Percentiles rank a stretch among this genome's conserved stretches.
Conservation (phyloP, 2,329 filamentous ascomycete genomes). For the Ascochyta viciae-villosae region DNA sequence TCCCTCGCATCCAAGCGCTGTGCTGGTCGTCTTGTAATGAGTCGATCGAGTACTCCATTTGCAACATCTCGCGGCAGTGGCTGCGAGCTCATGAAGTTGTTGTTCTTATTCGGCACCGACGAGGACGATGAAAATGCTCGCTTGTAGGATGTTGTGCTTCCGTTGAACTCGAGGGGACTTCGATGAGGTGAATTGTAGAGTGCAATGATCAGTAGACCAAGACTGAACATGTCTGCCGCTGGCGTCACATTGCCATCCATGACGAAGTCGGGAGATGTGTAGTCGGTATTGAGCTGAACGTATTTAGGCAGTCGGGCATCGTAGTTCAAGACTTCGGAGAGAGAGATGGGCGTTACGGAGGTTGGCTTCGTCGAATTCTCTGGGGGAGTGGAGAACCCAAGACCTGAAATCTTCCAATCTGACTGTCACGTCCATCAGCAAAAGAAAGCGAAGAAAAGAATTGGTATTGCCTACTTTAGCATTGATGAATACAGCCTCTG, state of each 20-base stretch:
- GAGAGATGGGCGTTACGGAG: conserved; percentile 78
- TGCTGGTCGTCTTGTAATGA: conserved; percentile 87
- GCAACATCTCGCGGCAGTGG: conserved; percentile 81
- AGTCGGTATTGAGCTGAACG: conserved; percentile 92
- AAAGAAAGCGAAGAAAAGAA: conserved; percentile 9
- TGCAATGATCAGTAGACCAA: conserved; percentile 86
- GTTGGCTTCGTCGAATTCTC: conserved; percentile 77
- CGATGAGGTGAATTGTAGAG: conserved; percentile 93
- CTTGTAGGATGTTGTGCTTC: conserved; percentile 84
- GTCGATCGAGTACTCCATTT: conserved; percentile 76
- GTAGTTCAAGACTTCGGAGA: conserved; percentile 84
- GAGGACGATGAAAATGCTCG: conserved; percentile 80
- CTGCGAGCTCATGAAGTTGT: conserved; percentile 83
- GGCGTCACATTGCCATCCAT: conserved; percentile 86
- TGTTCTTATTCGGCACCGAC: conserved; percentile 76
- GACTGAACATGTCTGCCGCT: conserved; percentile 89
- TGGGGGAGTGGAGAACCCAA: conserved; percentile 84
- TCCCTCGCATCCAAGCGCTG: conserved; percentile 87
- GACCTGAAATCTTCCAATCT: conserved; percentile 98
- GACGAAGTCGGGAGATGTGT: conserved; percentile 92
- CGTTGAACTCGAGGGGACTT: conserved; percentile 83
- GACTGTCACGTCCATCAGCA: conserved; percentile 63
- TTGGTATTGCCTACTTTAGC: conserved; percentile 70
- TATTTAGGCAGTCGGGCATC: conserved; percentile 81
- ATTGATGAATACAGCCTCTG: conserved; percentile 92